phyloP scores from a whole-genome alignment of 2,329 filamentous ascomycete species.

The Stromatinia cepivora region DNA sequence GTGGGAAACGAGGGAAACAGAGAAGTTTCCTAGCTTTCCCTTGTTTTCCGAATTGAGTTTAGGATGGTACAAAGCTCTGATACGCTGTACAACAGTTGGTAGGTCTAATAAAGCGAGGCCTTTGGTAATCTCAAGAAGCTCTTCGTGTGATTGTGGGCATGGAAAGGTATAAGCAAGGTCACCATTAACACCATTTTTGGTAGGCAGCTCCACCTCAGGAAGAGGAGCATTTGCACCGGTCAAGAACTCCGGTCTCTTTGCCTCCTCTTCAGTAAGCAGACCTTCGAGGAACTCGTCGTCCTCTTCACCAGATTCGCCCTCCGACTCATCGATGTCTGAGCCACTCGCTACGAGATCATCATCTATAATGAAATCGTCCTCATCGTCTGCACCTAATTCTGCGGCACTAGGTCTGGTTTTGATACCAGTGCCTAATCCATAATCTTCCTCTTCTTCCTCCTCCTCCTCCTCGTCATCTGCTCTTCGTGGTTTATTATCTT shows the following conservation, averaged over 20 bases:
- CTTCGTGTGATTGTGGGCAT: constrained; percentile 76
- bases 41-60: constrained; percentile 86
- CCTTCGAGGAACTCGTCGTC: constrained; percentile 73
- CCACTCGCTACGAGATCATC: constrained; percentile 83
- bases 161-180: constrained; percentile 80
- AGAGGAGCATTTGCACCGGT: constrained; percentile 48
- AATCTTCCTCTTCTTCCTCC: constrained; percentile 62
- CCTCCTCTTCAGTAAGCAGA: constrained; percentile 60
- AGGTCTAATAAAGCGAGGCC: constrained; percentile 64
- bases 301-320: constrained; percentile 50
- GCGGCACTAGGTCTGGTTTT: constrained; percentile 48
- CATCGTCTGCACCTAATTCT: constrained; percentile 78
- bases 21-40: constrained; percentile 70
- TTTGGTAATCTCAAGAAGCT: constrained; percentile 67
- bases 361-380: constrained; percentile 91
- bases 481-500: constrained; percentile 32
- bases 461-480: constrained; percentile 36
- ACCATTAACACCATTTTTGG: constrained; percentile 44
- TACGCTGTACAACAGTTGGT: constrained; percentile 80
- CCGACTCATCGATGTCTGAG: constrained; percentile 63
- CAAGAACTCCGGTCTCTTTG: constrained; percentile 53
- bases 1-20: constrained; percentile 64
- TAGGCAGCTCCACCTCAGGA: constrained; percentile 44
- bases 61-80: constrained; percentile 88
- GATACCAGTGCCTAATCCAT: constrained; percentile 61